These are phyloP conservation scores for Epicoccum nigrum DNA, from an alignment of 2,329 filamentous ascomycete genomes.

Conservation along the genomic window DNA sequence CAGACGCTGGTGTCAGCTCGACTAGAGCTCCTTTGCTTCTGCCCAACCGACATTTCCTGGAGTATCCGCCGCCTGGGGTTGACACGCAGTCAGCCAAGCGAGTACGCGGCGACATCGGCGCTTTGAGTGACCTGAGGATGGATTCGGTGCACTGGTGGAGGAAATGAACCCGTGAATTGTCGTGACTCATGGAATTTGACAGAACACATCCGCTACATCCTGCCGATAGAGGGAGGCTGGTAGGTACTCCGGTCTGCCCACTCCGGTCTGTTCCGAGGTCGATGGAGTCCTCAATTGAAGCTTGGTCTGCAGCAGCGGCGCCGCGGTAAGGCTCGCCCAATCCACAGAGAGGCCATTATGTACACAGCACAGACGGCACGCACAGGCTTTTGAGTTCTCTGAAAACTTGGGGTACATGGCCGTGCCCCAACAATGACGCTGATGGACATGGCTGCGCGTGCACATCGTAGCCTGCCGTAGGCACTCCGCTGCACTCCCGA, in stretches of 20 bases:
- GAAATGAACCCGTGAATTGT: slow-evolving; percentile 34
- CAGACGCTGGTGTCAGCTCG: slow-evolving; percentile 21
- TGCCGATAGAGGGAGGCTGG: slow-evolving; percentile 9
- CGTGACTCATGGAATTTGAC: slow-evolving; percentile 43
- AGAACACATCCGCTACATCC: slow-evolving; percentile 25
- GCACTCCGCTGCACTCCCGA: slow-evolving; percentile 38
- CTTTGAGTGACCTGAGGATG: slow-evolving; percentile 16
- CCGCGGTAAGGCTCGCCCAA: slow-evolving; percentile 17
- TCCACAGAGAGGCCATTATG: not conserved
- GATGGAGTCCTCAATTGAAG: slow-evolving; percentile 11
- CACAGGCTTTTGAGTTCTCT: slow-evolving; percentile 11
- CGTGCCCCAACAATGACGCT: slow-evolving; percentile 15
- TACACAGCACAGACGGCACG: slow-evolving; percentile 7
- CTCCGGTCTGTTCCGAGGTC: slow-evolving; percentile 41
- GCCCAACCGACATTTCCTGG: slow-evolving; percentile 25
- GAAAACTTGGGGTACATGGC: slow-evolving; percentile 13
- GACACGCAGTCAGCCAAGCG: slow-evolving; percentile 23
- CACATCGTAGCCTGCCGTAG: slow-evolving; percentile 12
- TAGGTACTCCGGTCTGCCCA: no score
- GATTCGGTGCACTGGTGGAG: slow-evolving; percentile 24
- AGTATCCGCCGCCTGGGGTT: slow-evolving; percentile 35
- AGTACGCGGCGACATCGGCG: slow-evolving; percentile 43
- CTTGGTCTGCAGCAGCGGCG: slow-evolving; percentile 23
- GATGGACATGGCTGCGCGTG: slow-evolving; percentile 29
- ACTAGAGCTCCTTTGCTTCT: not conserved